Conservation (phyloP, 2,329 filamentous ascomycete genomes). For the Penicillium capsulatum region DNA sequence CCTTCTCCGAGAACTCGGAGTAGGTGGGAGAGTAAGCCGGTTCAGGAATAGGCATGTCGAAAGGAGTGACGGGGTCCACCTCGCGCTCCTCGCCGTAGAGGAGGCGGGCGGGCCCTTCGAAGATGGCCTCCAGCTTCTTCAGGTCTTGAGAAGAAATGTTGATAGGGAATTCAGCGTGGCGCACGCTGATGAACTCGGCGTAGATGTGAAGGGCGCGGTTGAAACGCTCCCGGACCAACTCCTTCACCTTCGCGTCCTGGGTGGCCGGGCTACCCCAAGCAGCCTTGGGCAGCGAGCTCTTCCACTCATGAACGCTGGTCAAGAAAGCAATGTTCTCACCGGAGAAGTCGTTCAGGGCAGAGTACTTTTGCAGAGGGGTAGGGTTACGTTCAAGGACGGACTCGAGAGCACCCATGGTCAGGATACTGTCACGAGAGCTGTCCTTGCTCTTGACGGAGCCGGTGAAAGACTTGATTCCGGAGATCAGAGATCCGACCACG, state of each 20-base stretch:
- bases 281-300: constrained; percentile 28
- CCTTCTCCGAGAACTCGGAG: constrained; percentile 20
- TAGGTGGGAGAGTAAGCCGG: constrained; percentile 18
- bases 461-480: constrained; percentile 28
- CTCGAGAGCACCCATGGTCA: constrained; percentile 61
- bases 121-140: constrained; percentile 53
- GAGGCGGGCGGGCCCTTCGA: constrained; percentile 50
- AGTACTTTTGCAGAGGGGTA: constrained; percentile 55
- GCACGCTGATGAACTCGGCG: constrained; percentile 56
- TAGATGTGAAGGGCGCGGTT: constrained; percentile 60
- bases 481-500: constrained; percentile 27
- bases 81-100: constrained; percentile 42
- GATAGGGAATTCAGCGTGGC: constrained; percentile 62
- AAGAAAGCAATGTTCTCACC: constrained; percentile 69
- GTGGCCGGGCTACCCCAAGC: constrained; percentile 14
- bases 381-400: constrained; percentile 49
- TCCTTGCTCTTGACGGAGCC: constrained; percentile 37
- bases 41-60: constrained; percentile 27
- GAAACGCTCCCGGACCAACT: constrained; percentile 50
- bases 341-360: constrained; percentile 63
- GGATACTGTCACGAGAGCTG: constrained; percentile 46
- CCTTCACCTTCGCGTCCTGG: constrained; percentile 21
- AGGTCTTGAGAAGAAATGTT: constrained; percentile 60
- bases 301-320: constrained; percentile 56
- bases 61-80: constrained; percentile 39